A percentile compares a stretch with the other conserved stretches of the same genome.
Evolutionary conservation across 176 grass and related monocot genomes (phyloP).

Genomic region (Calamus simplicifolius): DNA sequence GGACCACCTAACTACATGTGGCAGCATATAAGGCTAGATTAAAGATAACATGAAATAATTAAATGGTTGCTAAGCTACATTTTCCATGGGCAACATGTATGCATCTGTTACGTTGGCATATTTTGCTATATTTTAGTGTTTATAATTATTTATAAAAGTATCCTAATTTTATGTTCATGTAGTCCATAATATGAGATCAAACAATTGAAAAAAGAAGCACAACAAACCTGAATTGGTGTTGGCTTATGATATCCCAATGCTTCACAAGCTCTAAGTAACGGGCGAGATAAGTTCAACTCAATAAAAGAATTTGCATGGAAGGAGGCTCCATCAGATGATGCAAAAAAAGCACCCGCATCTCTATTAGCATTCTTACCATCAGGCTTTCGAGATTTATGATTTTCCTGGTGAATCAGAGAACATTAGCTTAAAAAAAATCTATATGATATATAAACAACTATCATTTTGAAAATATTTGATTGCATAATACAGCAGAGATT

Average conservation of each 20-base stretch:
- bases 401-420: conserved; percentile 11
- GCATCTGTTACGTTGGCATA: too few species aligned
- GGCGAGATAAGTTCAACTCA: conserved; percentile 79
- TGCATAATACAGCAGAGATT: too few species aligned
- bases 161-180: too few species aligned
- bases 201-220: not conserved
- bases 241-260: conserved; percentile 89
- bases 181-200: not conserved
- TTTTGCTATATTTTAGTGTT: too few species aligned
- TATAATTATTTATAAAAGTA: too few species aligned
- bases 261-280: conserved; percentile 82
- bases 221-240: conserved; percentile 83
- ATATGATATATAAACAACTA: too few species aligned
- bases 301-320: conserved; percentile 93
- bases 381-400: not conserved
- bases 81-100: too few species aligned
- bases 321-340: conserved; percentile 60
- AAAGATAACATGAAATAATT: too few species aligned
- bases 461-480: too few species aligned
- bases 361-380: not conserved
- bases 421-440: not conserved
- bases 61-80: too few species aligned
- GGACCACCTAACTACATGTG: too few species aligned
- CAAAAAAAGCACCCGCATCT: conserved; percentile 47
- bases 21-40: too few species aligned